These are phyloP conservation scores for Picea sitchensis DNA, from an alignment of 75 land plant species.

Conservation along the genomic window DNA sequence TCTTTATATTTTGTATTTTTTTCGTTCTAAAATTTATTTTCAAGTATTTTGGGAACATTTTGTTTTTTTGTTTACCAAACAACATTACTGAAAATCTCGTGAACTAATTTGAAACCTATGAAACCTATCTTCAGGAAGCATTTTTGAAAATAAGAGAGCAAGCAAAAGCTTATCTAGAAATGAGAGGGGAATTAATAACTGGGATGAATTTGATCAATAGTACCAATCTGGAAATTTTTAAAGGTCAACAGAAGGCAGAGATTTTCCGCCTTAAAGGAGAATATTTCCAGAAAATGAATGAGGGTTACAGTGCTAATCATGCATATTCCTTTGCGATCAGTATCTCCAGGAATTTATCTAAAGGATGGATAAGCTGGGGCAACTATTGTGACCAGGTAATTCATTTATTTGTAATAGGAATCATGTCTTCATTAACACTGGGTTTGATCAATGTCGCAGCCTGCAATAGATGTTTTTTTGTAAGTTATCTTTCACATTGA, in stretches of 20 bases:
- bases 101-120: no score
- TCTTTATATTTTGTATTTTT: neutral
- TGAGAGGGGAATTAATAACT: no score
- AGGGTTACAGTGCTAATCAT: constrained; percentile 71
- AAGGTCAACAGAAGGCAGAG: constrained; percentile 84
- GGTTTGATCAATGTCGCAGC: neutral
- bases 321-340: constrained; percentile 81
- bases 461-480: neutral
- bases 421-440: neutral
- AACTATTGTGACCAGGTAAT: constrained; percentile 96
- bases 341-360: constrained; percentile 81
- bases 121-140: no score
- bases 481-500: neutral
- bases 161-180: no score
- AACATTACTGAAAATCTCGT: no score
- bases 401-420: neutral
- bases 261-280: constrained; percentile 92
- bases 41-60: no score
- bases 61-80: no score
- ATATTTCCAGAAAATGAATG: constrained; percentile 78
- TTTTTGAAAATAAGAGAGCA: no score
- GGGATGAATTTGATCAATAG: no score
- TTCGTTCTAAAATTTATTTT: no score
- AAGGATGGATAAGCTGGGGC: constrained; percentile 99
- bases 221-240: constrained; percentile 92